Conservation (phyloP, 1,284 basidiomycete species). For the Ustilago loliicola region DNA sequence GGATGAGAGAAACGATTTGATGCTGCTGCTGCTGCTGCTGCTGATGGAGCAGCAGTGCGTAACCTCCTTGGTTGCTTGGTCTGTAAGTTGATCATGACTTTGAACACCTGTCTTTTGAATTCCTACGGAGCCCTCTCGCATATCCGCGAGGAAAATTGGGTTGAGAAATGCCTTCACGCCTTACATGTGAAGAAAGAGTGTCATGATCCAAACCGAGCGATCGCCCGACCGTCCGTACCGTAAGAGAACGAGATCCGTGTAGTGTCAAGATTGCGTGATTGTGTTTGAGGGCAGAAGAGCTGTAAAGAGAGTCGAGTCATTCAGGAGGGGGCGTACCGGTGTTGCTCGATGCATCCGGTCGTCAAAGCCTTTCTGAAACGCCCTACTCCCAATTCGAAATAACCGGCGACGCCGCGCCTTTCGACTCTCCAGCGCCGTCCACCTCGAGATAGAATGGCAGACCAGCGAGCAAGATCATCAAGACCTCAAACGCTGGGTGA, state of each 20-base stretch:
- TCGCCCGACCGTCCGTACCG: slow-evolving; percentile 42
- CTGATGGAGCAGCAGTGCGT: slow-evolving; percentile 17
- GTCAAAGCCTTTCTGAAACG: neutral
- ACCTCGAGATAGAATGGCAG: slow-evolving; percentile 4
- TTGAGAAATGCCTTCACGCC: slow-evolving; percentile 23
- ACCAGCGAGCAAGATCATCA: slow-evolving; percentile 8
- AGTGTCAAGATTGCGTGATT: slow-evolving; percentile 27
- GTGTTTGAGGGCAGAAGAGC: slow-evolving; percentile 5
- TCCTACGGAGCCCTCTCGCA: slow-evolving; percentile 60
- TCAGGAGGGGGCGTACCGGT: neutral
- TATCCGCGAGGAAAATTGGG: slow-evolving; percentile 53
- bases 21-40: slow-evolving; percentile 12
- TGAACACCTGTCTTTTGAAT: slow-evolving; percentile 44
- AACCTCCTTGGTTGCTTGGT: slow-evolving; percentile 38
- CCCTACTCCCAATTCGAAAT: neutral
- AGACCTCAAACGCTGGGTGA: slow-evolving; percentile 3
- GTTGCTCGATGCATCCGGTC: neutral
- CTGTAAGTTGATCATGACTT: slow-evolving; percentile 29
- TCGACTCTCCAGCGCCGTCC: neutral
- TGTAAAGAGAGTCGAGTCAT: slow-evolving; percentile 8
- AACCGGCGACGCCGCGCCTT: slow-evolving; percentile 1
- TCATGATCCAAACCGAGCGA: slow-evolving; percentile 36
- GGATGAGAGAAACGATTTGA: slow-evolving; percentile 12
- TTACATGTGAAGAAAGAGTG: slow-evolving; percentile 11
- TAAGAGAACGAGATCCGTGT: slow-evolving; percentile 24